Conservation (phyloP, 306 rosid genomes). For the Quillaja saponaria region DNA sequence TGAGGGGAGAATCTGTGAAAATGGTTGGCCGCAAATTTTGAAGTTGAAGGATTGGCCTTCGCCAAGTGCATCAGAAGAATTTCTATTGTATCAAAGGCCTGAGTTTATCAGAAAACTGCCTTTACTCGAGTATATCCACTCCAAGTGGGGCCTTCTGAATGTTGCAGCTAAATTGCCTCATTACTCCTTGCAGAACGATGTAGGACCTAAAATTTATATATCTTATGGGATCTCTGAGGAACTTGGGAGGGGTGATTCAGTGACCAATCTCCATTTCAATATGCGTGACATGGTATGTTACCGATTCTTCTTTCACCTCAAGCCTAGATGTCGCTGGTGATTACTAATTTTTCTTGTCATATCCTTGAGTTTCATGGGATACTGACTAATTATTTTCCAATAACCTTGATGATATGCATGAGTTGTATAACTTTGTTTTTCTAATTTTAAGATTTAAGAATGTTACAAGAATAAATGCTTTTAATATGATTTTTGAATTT, state of each 20-base stretch:
- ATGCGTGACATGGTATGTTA: slow-evolving; percentile 90
- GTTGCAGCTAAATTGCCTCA: slow-evolving; percentile 99
- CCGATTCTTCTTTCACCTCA: slow-evolving; percentile 24
- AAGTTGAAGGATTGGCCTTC: slow-evolving; percentile 96
- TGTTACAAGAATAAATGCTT: not conserved
- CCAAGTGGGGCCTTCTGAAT: slow-evolving; percentile 97
- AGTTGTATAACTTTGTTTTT: slow-evolving; percentile 8
- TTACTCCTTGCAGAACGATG: slow-evolving; percentile 95
- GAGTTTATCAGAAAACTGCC: slow-evolving; percentile 94
- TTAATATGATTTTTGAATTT: slow-evolving; percentile 25
- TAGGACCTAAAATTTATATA: slow-evolving; percentile 89
- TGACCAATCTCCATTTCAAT: slow-evolving; percentile 88
- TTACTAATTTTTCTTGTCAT: not conserved
- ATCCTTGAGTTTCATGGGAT: not conserved
- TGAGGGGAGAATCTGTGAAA: slow-evolving; percentile 59
- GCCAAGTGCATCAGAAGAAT: slow-evolving; percentile 92
- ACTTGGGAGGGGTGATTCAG: slow-evolving; percentile 65
- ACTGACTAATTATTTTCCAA: not conserved
- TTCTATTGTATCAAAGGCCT: slow-evolving; percentile 90
- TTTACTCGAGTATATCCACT: slow-evolving; percentile 92
- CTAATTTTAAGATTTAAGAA: slow-evolving; percentile 17
- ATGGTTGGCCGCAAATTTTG: slow-evolving; percentile 80
- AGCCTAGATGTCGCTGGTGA: not conserved
- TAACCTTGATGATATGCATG: slow-evolving; percentile 16
- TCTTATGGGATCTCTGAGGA: slow-evolving; percentile 78